Base-by-base conservation (phyloP, 140 eudicot genomes). In the Cichorium intybus region DNA sequence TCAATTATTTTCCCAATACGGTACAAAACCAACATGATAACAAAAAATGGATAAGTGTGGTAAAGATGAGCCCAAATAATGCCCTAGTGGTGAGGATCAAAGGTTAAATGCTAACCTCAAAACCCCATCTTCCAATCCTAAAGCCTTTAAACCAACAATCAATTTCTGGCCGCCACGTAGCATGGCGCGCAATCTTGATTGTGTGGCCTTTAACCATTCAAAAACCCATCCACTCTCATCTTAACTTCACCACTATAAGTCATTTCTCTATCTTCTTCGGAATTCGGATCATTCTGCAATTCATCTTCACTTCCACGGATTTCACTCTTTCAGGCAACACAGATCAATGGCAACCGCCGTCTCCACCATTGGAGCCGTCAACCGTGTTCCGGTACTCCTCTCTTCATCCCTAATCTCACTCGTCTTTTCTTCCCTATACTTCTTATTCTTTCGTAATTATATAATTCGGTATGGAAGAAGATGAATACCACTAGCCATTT, bases 341-440 rank as follows among this genome's bases (percentile, higher is more conserved):
- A 0, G 54, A 64, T 75, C 74, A 62, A 89, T 89, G 97, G 95
- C 97, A 6, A 72, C 96, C 56, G 79, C 94, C 53, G 62, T 87
- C 83, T 81, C 95, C 26, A 87, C 96, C 64, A 46, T 85, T 26
- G 95, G 97, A 80, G 83, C 91, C 56, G 91, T 82, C 77, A 87
- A 76, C 90, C 81, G 83, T 14, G 83, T 71, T 28, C 90, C 90
- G 78, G 96, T 87, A 76, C 22, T 17, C 43, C 39, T 43, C 33
- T 57, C 54, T 48, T 28, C 26, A 34, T 39, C 57, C 46, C 46
- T 39, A 14, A 1, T 43, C 49, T 31, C 9, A 1, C 22, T 29
- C 11, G 6, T n/a, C 23, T 56, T 3, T 26, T 43, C 10, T 45
- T 26, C 43, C 3, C 14, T 8, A 39, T 1, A 10, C 37, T 31